Evolutionary conservation across 2,329 filamentous ascomycete genomes (phyloP).

Genomic region (Elsinoe necatrix): DNA sequence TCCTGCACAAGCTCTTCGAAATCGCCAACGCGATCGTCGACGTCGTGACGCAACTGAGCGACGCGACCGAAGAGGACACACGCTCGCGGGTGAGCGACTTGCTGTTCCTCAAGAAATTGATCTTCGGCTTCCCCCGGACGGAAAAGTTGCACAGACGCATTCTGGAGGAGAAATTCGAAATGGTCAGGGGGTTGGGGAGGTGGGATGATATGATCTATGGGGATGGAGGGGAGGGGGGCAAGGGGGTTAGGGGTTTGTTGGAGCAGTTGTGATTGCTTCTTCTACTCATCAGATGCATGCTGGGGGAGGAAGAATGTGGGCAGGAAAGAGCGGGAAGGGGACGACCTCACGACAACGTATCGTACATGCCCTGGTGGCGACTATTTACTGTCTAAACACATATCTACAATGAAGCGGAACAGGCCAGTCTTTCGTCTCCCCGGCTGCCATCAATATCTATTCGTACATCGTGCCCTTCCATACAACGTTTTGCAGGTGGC

Average conservation of each 20-base stretch:
- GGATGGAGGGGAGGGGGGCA: not conserved
- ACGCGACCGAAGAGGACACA: conserved; percentile 39
- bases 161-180: conserved; percentile 20
- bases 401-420: not conserved
- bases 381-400: not conserved
- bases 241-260: conserved; percentile 10
- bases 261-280: not conserved
- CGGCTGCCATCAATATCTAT: not conserved
- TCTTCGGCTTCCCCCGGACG: conserved; percentile 19
- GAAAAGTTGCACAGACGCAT: conserved; percentile 16
- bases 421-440: not conserved
- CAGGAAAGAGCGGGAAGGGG: not conserved
- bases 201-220: not conserved
- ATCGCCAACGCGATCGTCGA: conserved; percentile 53
- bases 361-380: not conserved
- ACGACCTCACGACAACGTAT: not conserved
- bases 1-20: conserved; percentile 53
- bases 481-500: no score
- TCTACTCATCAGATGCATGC: not conserved
- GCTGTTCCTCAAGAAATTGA: conserved; percentile 18
- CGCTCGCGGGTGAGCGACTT: conserved; percentile 46
- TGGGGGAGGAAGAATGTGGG: not conserved
- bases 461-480: not conserved
- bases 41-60: conserved; percentile 46
- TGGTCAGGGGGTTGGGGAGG: conserved; percentile 14